Percentiles rank a stretch among this genome's conserved stretches.
Conservation (phyloP, 495 filamentous ascomycete species). For the Trichoderma orchidacearum region DNA sequence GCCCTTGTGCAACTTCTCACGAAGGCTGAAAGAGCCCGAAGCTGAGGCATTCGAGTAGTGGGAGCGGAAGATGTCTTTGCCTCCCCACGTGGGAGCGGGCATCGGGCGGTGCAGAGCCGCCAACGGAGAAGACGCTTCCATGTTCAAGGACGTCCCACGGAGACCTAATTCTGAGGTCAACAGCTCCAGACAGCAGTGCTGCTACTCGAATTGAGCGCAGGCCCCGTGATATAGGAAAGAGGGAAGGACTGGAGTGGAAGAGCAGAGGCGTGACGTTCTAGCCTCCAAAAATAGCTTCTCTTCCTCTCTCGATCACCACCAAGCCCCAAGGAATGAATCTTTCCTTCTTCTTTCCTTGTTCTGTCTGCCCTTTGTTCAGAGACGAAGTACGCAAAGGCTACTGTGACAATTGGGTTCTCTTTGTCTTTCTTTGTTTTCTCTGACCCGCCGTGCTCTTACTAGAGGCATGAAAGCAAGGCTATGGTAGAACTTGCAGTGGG, state of each 20-base stretch:
- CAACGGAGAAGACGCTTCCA: slow-evolving; percentile 90
- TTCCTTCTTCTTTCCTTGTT: background rate
- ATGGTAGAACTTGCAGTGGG: background rate
- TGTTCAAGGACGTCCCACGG: slow-evolving; percentile 16
- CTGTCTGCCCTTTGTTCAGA: background rate
- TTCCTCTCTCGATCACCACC: background rate
- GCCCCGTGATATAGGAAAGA: background rate
- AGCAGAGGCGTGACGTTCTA: background rate
- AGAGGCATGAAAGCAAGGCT: background rate
- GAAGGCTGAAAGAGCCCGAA: slow-evolving; percentile 48
- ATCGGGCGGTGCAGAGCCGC: slow-evolving; percentile 84
- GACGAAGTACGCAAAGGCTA: background rate
- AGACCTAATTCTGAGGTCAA: background rate
- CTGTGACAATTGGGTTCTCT: background rate
- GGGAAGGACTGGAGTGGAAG: background rate
- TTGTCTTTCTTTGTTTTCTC: background rate
- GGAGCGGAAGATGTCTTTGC: slow-evolving; percentile 27
- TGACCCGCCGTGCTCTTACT: background rate
- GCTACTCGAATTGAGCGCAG: background rate
- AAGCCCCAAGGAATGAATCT: background rate
- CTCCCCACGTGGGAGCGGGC: slow-evolving; percentile 30
- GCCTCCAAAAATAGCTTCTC: background rate
- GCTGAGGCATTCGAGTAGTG: slow-evolving; percentile 34
- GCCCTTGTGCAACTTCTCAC: slow-evolving; percentile 38
- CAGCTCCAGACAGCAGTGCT: background rate